Percentiles rank a stretch among this genome's conserved stretches.
phyloP scores from a whole-genome alignment of 2,329 filamentous ascomycete genomes.

The Alternaria alternata region DNA sequence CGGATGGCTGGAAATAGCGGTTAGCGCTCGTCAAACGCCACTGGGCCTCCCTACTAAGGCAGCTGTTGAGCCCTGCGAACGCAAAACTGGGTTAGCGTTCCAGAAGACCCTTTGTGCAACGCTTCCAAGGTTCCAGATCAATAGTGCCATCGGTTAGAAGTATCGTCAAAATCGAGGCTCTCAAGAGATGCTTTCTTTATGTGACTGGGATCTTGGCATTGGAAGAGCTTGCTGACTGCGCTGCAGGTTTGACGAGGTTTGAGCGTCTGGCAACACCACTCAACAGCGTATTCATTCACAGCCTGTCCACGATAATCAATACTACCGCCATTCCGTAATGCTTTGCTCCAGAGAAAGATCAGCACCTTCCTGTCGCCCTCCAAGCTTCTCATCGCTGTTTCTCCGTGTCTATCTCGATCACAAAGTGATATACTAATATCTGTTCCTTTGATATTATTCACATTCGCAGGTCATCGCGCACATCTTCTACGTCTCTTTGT shows the following conservation, averaged over 20 bases:
- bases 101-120: not conserved
- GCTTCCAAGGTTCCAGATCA: not conserved
- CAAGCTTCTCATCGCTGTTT: too few species aligned
- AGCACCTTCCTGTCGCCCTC: too few species aligned
- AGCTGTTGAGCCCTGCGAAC: not conserved
- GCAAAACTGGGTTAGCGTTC: not conserved
- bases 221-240: not conserved
- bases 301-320: not conserved
- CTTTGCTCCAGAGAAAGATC: too few species aligned
- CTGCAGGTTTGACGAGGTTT: not conserved
- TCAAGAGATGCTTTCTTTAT: accelerated
- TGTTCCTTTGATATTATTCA: too few species aligned
- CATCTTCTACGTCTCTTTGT: too few species aligned
- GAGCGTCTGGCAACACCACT: too few species aligned
- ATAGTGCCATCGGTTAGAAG: not conserved
- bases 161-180: not conserved
- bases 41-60: not conserved
- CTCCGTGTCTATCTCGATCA: too few species aligned
- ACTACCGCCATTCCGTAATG: not conserved
- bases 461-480: too few species aligned
- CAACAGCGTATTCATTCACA: not conserved
- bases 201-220: accelerated
- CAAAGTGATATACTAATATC: too few species aligned
- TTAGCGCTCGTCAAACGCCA: not conserved
- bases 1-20: not conserved